Percentiles rank a stretch among this genome's conserved stretches.
Conservation (phyloP, 345 rosid genomes). For the Lagerstroemia speciosa region DNA sequence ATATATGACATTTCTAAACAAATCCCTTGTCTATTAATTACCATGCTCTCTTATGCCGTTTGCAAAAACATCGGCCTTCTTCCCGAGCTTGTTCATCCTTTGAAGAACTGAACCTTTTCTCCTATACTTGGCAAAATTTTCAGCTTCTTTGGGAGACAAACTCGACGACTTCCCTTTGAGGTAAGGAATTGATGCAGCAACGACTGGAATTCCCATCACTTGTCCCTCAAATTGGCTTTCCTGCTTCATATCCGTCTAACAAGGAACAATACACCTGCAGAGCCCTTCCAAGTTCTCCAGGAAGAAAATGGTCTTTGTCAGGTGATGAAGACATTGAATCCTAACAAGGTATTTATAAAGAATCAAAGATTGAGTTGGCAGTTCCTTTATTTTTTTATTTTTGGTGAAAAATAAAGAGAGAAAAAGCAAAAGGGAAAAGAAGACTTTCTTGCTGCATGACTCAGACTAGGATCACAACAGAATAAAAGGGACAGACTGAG, state of each 20-base stretch:
- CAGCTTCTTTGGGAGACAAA: background rate
- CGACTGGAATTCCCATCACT: constrained; percentile 16
- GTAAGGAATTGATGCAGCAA: background rate
- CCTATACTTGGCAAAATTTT: background rate
- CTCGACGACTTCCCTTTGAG: background rate
- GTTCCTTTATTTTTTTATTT: background rate
- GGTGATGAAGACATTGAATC: background rate
- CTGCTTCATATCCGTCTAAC: background rate
- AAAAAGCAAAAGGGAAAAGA: background rate
- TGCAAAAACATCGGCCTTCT: constrained; percentile 19
- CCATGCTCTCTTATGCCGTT: constrained; percentile 15
- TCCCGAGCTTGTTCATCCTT: constrained; percentile 16
- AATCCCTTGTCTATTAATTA: background rate
- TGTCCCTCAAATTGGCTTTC: constrained; percentile 1
- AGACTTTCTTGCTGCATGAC: constrained; percentile 10
- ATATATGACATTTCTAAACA: too few species aligned
- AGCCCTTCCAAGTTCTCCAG: background rate
- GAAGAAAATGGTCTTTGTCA: background rate
- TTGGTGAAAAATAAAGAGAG: too few species aligned
- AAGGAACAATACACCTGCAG: too few species aligned
- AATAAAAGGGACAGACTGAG: background rate
- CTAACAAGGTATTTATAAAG: background rate
- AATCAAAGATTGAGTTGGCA: background rate
- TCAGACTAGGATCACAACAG: constrained; percentile 7
- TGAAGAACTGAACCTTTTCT: constrained; percentile 8